Evolutionary conservation across 371 early-diverging fungal species (phyloP).

Genomic region (Cokeromyces recurvatus): DNA sequence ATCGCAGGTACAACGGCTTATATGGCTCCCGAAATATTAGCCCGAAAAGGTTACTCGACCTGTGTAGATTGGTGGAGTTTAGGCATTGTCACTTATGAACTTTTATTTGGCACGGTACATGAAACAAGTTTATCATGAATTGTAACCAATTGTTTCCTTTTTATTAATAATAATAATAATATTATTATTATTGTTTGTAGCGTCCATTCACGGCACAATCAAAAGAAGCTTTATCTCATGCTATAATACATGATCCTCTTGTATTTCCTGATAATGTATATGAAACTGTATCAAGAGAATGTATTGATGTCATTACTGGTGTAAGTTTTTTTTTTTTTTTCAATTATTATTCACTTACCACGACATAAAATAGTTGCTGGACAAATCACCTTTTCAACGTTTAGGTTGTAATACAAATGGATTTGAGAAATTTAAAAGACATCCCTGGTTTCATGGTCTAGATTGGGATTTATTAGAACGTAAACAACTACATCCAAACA

Average conservation of each 20-base stretch:
- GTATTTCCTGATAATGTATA: slow-evolving; percentile 52
- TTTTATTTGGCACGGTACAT: slow-evolving; percentile 64
- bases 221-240: slow-evolving; percentile 58
- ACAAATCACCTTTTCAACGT: slow-evolving; percentile 52
- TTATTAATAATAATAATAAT: background rate
- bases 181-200: slow-evolving; percentile 22
- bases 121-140: background rate
- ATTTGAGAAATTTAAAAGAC: slow-evolving; percentile 47
- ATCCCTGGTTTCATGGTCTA: slow-evolving; percentile 58
- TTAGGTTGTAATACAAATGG: slow-evolving; percentile 50
- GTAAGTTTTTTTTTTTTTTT: slow-evolving; percentile 9
- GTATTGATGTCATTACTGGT: slow-evolving; percentile 47
- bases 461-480: slow-evolving; percentile 54
- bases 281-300: slow-evolving; percentile 43
- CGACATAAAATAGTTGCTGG: slow-evolving; percentile 41
- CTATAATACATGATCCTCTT: slow-evolving; percentile 55
- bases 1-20: slow-evolving; percentile 73
- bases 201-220: slow-evolving; percentile 74
- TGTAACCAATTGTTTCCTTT: background rate
- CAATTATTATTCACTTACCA: background rate
- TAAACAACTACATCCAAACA: slow-evolving; percentile 50
- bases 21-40: slow-evolving; percentile 75
- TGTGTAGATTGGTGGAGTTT: slow-evolving; percentile 88
- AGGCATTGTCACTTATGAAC: slow-evolving; percentile 79
- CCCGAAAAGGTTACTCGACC: slow-evolving; percentile 63